Conservation (phyloP, 2,329 filamentous ascomycete genomes). For the Fusarium napiforme region DNA sequence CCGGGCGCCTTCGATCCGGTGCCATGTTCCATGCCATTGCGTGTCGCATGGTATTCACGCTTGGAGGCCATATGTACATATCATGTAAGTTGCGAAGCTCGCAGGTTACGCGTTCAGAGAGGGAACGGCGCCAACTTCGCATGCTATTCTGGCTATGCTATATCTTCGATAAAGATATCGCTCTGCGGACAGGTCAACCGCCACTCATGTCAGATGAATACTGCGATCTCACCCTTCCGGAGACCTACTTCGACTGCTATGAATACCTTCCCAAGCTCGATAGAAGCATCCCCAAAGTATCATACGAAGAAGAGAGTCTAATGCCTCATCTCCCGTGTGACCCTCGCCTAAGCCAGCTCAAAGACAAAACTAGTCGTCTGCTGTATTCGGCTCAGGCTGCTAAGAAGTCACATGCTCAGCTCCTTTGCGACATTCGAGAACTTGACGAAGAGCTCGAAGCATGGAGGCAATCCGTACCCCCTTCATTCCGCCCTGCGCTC, state of each 20-base stretch:
- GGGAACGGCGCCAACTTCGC: constrained; percentile 50
- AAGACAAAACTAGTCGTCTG: constrained; percentile 59
- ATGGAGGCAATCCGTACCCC: constrained; percentile 63
- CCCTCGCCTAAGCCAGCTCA: constrained; percentile 61
- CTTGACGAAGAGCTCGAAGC: constrained; percentile 66
- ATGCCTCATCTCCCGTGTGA: constrained; percentile 58
- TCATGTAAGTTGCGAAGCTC: constrained; percentile 14
- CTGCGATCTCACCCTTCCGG: constrained; percentile 44
- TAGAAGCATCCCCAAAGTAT: background rate
- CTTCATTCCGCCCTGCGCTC: constrained; percentile 58
- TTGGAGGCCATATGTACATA: constrained; percentile 57
- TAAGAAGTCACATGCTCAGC: constrained; percentile 63
- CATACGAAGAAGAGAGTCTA: constrained; percentile 1
- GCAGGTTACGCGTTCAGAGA: constrained; percentile 36
- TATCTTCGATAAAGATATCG: constrained; percentile 65
- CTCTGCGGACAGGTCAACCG: constrained; percentile 63
- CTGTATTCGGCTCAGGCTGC: constrained; percentile 62
- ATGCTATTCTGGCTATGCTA: constrained; percentile 67
- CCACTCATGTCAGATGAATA: constrained; percentile 58
- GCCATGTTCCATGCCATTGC: constrained; percentile 57
- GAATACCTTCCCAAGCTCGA: constrained; percentile 19
- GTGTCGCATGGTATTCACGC: constrained; percentile 59
- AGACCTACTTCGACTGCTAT: constrained; percentile 42
- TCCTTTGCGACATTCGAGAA: constrained; percentile 65
- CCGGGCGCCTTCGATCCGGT: constrained; percentile 59